A percentile compares a stretch with the other conserved stretches of the same genome.
Evolutionary conservation across 2,329 filamentous ascomycete genomes (phyloP).

Genomic region (Stenocarpella maydis): DNA sequence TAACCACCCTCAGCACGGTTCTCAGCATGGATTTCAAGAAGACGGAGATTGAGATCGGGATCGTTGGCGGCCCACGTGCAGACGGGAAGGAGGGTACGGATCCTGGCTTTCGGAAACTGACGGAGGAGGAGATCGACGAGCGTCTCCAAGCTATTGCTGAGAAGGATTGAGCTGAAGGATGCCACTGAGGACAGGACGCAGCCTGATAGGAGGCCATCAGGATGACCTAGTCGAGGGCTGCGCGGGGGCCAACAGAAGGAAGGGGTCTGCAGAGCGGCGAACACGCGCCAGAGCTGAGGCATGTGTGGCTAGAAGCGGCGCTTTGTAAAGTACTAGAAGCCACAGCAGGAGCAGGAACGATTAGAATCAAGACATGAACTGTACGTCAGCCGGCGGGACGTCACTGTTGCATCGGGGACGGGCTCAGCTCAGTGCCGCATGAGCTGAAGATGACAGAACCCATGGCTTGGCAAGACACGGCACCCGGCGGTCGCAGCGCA

Average conservation of each 20-base stretch:
- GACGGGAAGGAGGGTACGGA: conserved; percentile 87
- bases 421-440: conserved; percentile 25
- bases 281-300: conserved; percentile 19
- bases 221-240: conserved; percentile 17
- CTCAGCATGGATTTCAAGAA: conserved; percentile 99
- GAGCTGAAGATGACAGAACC: conserved; percentile 29
- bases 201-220: conserved; percentile 17
- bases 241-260: conserved; percentile 16
- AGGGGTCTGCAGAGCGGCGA: conserved; percentile 4
- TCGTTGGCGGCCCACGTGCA: conserved; percentile 85
- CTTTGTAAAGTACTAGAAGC: conserved; percentile 32
- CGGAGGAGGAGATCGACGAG: conserved; percentile 98
- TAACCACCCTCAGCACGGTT: conserved; percentile 93
- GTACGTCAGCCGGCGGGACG: conserved; percentile 26
- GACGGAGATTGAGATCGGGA: conserved; percentile 92
- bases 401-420: conserved; percentile 16
- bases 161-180: conserved; percentile 77
- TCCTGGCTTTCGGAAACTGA: conserved; percentile 83
- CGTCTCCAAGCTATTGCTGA: conserved; percentile 97
- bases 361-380: conserved; percentile 30
- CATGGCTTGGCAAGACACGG: conserved; percentile 20
- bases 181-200: neutral
- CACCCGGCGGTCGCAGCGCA: conserved; percentile 20
- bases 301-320: conserved; percentile 1
- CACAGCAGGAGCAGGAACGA: conserved; percentile 22